A percentile compares a stretch with the other conserved stretches of the same genome.
These are phyloP conservation scores for Cyberlindnera veronae DNA, from an alignment of 805 yeast genomes.

Conservation along the genomic window DNA sequence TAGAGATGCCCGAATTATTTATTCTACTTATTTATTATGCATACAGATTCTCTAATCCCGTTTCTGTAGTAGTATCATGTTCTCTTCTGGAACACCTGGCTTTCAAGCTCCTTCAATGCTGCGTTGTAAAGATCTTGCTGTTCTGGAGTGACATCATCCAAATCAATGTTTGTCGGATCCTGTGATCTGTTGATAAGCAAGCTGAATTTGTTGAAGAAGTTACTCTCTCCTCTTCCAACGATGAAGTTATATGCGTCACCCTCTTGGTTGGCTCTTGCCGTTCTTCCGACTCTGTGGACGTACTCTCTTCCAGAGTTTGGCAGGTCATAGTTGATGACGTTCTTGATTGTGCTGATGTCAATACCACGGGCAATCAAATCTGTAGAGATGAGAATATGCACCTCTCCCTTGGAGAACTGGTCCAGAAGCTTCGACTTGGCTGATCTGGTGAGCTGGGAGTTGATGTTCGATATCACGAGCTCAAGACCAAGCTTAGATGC, in stretches of 20 bases:
- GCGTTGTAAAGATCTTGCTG: slow-evolving; percentile 39
- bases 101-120: slow-evolving; percentile 42
- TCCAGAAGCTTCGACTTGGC: slow-evolving; percentile 56
- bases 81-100: slow-evolving; percentile 32
- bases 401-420: slow-evolving; percentile 52
- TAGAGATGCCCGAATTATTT: slow-evolving; percentile 6
- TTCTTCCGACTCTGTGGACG: slow-evolving; percentile 94
- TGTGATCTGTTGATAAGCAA: slow-evolving; percentile 50
- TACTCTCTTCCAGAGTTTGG: slow-evolving; percentile 89
- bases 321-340: slow-evolving; percentile 85
- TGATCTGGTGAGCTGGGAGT: slow-evolving; percentile 52
- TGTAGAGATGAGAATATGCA: slow-evolving; percentile 65
- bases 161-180: slow-evolving; percentile 34
- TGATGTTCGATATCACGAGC: slow-evolving; percentile 43
- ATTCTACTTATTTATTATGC: slow-evolving; percentile 11
- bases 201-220: slow-evolving; percentile 52
- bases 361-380: slow-evolving; percentile 97
- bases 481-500: slow-evolving; percentile 21
- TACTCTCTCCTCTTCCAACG: slow-evolving; percentile 75
- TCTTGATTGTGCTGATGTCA: slow-evolving; percentile 64
- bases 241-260: slow-evolving; percentile 76
- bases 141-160: slow-evolving; percentile 19
- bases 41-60: slow-evolving; percentile 3
- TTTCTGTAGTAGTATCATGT: background rate
- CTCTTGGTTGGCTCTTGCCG: slow-evolving; percentile 83